These are phyloP conservation scores for Ceratobasidium sp. DNA, from an alignment of 1,284 basidiomycete genomes.

Conservation along the genomic window DNA sequence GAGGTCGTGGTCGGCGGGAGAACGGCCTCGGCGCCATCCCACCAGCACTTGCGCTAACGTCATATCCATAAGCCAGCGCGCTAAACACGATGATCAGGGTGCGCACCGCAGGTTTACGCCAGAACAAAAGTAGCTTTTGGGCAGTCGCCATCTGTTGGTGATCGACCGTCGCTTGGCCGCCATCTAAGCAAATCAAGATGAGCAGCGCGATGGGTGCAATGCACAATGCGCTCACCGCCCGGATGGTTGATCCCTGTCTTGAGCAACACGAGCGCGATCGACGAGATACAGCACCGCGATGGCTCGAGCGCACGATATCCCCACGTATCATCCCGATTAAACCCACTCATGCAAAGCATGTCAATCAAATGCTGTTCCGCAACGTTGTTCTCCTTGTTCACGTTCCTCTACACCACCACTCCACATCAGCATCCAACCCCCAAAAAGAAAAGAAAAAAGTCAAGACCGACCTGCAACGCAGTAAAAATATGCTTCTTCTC, in stretches of 20 bases:
- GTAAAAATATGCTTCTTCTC: conserved; percentile 95
- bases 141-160: conserved; percentile 95
- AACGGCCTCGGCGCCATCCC: conserved; percentile 96
- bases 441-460: neutral
- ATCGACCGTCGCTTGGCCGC: conserved; percentile 82
- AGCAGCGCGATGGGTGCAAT: neutral
- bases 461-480: conserved; percentile 63
- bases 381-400: conserved; percentile 99
- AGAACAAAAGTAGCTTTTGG: conserved; percentile 97
- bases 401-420: conserved; percentile 80
- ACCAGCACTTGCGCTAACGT: conserved; percentile 96
- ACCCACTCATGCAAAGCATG: conserved; percentile 99
- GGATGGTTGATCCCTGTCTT: conserved; percentile 94
- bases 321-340: conserved; percentile 96
- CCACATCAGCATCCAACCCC: neutral
- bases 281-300: conserved; percentile 95
- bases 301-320: conserved; percentile 97
- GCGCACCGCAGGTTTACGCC: conserved; percentile 96
- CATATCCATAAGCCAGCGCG: neutral
- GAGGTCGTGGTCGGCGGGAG: conserved; percentile 67
- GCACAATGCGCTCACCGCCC: conserved; percentile 53
- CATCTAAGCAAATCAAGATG: conserved; percentile 50
- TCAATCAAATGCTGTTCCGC: conserved; percentile 99
- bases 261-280: conserved; percentile 95
- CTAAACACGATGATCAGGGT: conserved; percentile 7